These are phyloP conservation scores for Multifurca ochricompacta DNA, from an alignment of 768 basidiomycete species.

Conservation along the genomic window DNA sequence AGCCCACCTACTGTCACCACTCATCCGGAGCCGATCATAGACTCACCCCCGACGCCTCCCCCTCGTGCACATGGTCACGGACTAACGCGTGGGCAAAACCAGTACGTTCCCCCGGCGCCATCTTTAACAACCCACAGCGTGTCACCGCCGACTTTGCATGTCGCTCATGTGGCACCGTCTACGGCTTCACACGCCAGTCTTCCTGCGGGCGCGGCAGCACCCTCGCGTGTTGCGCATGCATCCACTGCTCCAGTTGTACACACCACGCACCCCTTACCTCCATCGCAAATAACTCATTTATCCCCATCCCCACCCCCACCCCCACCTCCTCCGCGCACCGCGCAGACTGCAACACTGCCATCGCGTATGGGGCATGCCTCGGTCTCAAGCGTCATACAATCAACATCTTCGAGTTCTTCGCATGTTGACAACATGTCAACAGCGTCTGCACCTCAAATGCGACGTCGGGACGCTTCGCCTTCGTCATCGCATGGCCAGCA, in stretches of 20 bases:
- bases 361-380: neutral
- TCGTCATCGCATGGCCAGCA: constrained; percentile 7
- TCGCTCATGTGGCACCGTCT: neutral
- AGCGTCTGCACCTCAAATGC: neutral
- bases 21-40: constrained; percentile 5
- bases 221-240: neutral
- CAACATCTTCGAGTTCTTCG: constrained; percentile 11
- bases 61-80: neutral
- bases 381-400: neutral
- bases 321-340: constrained; percentile 1
- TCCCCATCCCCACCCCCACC: constrained; percentile 1
- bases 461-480: constrained; percentile 12
- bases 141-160: neutral
- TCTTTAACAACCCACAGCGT: neutral
- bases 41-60: neutral
- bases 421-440: constrained; percentile 9
- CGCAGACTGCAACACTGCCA: neutral
- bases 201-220: neutral
- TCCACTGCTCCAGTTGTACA: neutral
- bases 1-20: constrained; percentile 12
- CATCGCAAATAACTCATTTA: neutral
- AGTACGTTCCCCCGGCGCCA: neutral
- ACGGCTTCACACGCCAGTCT: neutral
- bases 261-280: neutral
- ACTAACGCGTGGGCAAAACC: neutral